Evolutionary conservation across 805 yeast genomes (phyloP).

Genomic region (Pichia paraexigua): DNA sequence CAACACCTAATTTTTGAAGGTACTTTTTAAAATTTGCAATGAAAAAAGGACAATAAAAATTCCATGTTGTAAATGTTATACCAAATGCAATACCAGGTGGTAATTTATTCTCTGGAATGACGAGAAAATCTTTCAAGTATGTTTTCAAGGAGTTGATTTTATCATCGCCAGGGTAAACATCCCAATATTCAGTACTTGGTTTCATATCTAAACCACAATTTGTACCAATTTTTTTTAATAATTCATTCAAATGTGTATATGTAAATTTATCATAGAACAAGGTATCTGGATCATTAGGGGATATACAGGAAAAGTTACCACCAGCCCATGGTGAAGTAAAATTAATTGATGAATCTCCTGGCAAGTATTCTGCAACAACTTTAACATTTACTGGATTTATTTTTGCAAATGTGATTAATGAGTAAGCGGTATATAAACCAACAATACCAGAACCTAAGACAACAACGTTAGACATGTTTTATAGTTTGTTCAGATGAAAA

Average conservation of each 20-base stretch:
- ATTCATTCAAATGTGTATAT: slow-evolving; percentile 36
- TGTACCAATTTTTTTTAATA: slow-evolving; percentile 41
- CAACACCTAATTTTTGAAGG: slow-evolving; percentile 42
- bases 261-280: slow-evolving; percentile 48
- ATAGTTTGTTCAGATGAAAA: not conserved
- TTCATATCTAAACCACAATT: slow-evolving; percentile 44
- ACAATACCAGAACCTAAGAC: slow-evolving; percentile 51
- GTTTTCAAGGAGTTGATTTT: slow-evolving; percentile 41
- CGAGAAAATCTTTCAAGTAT: slow-evolving; percentile 41
- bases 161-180: slow-evolving; percentile 33
- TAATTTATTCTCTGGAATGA: slow-evolving; percentile 31
- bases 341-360: slow-evolving; percentile 68
- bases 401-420: slow-evolving; percentile 35
- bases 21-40: slow-evolving; percentile 37
- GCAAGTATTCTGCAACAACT: slow-evolving; percentile 56
- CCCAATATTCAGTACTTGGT: slow-evolving; percentile 52
- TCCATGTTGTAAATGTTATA: slow-evolving; percentile 50
- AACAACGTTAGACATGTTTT: slow-evolving; percentile 10
- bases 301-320: slow-evolving; percentile 51
- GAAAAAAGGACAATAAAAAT: slow-evolving; percentile 64
- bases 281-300: slow-evolving; percentile 45
- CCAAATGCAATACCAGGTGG: slow-evolving; percentile 51
- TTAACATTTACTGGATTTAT: slow-evolving; percentile 37
- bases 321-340: slow-evolving; percentile 82
- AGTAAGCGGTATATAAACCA: slow-evolving; percentile 54